Evolutionary conservation across 192 early-diverging fungal genomes (phyloP).

Genomic region (Funneliformis mosseae): DNA sequence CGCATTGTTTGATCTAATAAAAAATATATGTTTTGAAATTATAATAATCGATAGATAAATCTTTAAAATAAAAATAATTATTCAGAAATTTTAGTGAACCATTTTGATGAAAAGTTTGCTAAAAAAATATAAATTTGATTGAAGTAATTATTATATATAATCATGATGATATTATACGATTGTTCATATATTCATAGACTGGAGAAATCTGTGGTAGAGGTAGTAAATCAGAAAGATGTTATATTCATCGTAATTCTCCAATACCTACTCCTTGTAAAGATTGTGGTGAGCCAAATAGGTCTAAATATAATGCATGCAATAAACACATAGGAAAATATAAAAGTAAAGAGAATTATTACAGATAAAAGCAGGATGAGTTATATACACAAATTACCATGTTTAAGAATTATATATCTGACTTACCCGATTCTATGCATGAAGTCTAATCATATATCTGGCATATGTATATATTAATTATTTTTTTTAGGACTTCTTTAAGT

Average conservation of each 20-base stretch:
- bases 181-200: slow-evolving; percentile 19
- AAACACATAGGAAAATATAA: background rate
- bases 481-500: too few species aligned
- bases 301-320: background rate
- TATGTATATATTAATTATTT: too few species aligned
- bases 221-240: background rate
- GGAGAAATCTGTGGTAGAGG: background rate
- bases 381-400: background rate
- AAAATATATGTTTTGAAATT: too few species aligned
- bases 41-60: too few species aligned
- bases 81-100: too few species aligned
- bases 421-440: background rate
- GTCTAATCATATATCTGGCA: background rate
- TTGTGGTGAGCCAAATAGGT: background rate
- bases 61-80: too few species aligned
- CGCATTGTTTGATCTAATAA: too few species aligned
- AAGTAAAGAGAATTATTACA: background rate
- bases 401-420: background rate
- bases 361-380: slow-evolving; percentile 6
- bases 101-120: too few species aligned
- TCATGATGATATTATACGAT: background rate
- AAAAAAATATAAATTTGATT: too few species aligned
- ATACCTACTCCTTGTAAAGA: background rate
- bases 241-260: background rate
- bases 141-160: too few species aligned